phyloP scores from a whole-genome alignment of 1,139 yeast genomes.

The Diutina scorzettiae region DNA sequence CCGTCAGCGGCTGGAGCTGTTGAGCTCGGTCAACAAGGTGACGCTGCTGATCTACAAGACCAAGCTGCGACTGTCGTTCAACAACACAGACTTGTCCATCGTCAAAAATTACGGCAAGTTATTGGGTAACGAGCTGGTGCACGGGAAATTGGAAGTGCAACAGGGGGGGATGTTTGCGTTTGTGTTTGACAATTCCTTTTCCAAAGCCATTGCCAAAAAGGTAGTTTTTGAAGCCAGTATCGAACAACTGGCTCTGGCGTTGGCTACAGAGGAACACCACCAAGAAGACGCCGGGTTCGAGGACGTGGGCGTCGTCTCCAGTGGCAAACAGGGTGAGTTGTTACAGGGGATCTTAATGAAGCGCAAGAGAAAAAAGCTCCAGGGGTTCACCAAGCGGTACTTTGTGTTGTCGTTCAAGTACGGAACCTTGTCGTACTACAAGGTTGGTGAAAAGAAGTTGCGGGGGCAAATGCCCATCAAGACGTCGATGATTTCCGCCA shows the following conservation, averaged over 20 bases:
- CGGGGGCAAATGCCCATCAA: constrained; percentile 90
- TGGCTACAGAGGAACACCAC: neutral
- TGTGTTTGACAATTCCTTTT: constrained; percentile 84
- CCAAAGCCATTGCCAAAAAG: constrained; percentile 75
- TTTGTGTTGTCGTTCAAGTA: constrained; percentile 73
- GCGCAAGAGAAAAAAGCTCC: constrained; percentile 60
- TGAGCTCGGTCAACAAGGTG: constrained; percentile 27
- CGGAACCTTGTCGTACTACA: constrained; percentile 74
- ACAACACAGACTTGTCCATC: constrained; percentile 26
- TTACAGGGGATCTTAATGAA: constrained; percentile 70
- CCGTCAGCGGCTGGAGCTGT: constrained; percentile 20
- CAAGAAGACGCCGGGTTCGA: neutral
- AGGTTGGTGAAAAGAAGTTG: constrained; percentile 54
- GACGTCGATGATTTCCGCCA: constrained; percentile 72
- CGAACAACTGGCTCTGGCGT: constrained; percentile 7
- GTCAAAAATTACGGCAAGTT: constrained; percentile 28
- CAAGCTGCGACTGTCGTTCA: constrained; percentile 24
- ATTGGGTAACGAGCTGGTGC: constrained; percentile 45
- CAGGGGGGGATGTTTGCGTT: constrained; percentile 69
- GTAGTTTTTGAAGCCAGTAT: constrained; percentile 43
- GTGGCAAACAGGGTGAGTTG: constrained; percentile 45
- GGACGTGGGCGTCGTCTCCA: constrained; percentile 12
- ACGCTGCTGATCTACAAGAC: constrained; percentile 20
- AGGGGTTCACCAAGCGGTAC: constrained; percentile 78
- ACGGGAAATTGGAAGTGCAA: constrained; percentile 47